phyloP scores from a whole-genome alignment of 805 yeast genomes.

The Yarrowia sp. region DNA sequence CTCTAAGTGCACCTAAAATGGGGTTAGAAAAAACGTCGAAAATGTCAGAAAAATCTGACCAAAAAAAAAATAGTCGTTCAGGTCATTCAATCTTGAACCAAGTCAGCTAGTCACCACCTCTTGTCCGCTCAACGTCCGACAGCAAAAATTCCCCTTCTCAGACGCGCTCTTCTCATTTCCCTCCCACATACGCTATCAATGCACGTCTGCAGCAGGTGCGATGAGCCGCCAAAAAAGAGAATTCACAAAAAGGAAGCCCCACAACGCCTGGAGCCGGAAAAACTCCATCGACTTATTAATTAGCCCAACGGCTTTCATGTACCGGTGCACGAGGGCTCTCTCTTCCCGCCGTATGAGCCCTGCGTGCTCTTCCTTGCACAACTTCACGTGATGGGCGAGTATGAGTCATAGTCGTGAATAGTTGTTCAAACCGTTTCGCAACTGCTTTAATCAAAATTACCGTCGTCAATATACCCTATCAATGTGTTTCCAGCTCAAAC shows the following conservation, averaged over 20 bases:
- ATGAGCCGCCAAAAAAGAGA: background rate
- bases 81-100: no score
- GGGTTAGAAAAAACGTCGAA: no score
- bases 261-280: background rate
- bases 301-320: conserved; percentile 3
- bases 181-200: background rate
- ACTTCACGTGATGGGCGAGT: background rate
- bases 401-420: background rate
- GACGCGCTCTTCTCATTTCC: background rate
- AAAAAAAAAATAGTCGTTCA: no score
- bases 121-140: background rate
- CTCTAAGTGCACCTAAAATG: no score
- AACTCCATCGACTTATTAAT: background rate
- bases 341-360: background rate
- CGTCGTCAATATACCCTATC: background rate
- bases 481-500: no score
- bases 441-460: no score
- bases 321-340: background rate
- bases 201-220: conserved; percentile 5
- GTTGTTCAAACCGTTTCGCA: background rate
- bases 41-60: no score
- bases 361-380: background rate
- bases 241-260: background rate
- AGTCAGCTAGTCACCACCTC: no score
- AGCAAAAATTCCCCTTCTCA: background rate